Percentiles rank a stretch among this genome's conserved stretches.
Conservation (phyloP, 2,329 filamentous ascomycete genomes). For the Ilyonectria destructans region DNA sequence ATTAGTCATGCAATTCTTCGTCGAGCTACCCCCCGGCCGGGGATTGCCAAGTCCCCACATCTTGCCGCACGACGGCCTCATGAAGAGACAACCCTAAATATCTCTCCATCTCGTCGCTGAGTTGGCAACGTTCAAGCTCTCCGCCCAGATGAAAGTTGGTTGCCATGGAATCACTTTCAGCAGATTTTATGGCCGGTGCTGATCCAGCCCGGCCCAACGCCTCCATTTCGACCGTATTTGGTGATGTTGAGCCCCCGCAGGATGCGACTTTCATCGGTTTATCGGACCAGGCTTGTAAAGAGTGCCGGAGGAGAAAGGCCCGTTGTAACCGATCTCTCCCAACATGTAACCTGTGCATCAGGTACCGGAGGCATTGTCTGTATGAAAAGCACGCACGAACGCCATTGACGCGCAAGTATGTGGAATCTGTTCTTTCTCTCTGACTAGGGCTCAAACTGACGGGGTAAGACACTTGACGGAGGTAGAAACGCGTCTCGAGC, state of each 20-base stretch:
- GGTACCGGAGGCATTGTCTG: conserved; percentile 62
- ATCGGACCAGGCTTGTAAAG: conserved; percentile 58
- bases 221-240: neutral
- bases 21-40: conserved; percentile 10
- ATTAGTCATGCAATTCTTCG: conserved; percentile 28
- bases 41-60: conserved; percentile 13
- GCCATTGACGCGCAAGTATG: conserved; percentile 63
- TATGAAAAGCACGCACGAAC: conserved; percentile 66
- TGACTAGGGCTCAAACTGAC: conserved; percentile 24
- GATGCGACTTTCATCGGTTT: conserved; percentile 41
- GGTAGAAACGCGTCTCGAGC: conserved; percentile 60
- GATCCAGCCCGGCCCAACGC: neutral
- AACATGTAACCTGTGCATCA: conserved; percentile 58
- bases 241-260: conserved; percentile 22
- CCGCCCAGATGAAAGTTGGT: neutral
- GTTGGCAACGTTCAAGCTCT: neutral
- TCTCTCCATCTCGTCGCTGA: conserved; percentile 7
- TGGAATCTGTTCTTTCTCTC: neutral
- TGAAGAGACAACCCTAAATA: conserved; percentile 3
- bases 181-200: neutral
- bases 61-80: conserved; percentile 12
- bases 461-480: conserved; percentile 58
- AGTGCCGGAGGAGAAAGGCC: conserved; percentile 59
- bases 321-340: conserved; percentile 58
- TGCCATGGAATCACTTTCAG: conserved; percentile 12